A percentile compares a stretch with the other conserved stretches of the same genome.
Conservation (phyloP, 495 filamentous ascomycete species). For the Xylaria telfairii region DNA sequence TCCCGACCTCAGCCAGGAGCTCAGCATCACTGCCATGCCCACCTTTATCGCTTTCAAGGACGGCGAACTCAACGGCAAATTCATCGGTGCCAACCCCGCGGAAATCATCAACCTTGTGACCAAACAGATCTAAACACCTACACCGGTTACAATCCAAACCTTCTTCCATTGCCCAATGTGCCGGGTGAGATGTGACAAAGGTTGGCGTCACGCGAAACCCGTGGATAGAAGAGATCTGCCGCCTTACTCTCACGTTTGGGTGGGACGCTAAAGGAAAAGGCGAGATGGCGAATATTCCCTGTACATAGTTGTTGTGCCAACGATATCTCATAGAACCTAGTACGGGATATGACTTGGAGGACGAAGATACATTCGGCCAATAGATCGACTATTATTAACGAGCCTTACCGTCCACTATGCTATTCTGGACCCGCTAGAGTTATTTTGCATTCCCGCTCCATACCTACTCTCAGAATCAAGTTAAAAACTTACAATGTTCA, state of each 20-base stretch:
- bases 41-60: constrained; percentile 88
- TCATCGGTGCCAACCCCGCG: constrained; percentile 82
- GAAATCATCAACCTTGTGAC: constrained; percentile 64
- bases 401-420: not conserved
- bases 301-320: not conserved
- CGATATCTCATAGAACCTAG: not conserved
- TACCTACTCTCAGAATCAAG: no score
- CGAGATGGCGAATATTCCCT: not conserved
- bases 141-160: not conserved
- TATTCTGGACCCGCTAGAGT: no score
- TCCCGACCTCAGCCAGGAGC: constrained; percentile 74
- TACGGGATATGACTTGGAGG: not conserved
- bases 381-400: not conserved
- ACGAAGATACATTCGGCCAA: not conserved
- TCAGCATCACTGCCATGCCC: constrained; percentile 92
- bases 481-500: no score
- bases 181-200: not conserved
- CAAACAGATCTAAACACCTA: constrained; percentile 16
- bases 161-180: not conserved
- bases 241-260: not conserved
- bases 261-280: not conserved
- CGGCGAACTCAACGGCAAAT: constrained; percentile 67
- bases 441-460: no score
- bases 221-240: not conserved
- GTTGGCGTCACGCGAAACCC: not conserved